phyloP scores from a whole-genome alignment of 176 grass and related monocot genomes.

The Cymbopogon citratus region DNA sequence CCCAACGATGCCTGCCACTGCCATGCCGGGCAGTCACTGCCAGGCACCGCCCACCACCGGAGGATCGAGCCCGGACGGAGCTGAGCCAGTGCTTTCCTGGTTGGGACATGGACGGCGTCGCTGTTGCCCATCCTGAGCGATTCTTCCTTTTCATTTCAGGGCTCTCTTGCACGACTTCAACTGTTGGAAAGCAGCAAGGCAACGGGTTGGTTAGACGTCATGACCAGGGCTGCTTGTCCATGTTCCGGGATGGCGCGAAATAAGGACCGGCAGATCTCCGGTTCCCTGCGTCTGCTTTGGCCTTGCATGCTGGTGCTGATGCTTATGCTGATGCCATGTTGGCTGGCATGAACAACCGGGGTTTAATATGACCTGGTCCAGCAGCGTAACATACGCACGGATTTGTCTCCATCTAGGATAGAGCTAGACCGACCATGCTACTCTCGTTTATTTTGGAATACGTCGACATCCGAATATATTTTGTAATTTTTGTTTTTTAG shows the following conservation, averaged over 20 bases:
- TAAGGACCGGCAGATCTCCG: not conserved
- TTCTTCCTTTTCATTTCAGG: not conserved
- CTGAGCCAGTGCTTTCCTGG: not conserved
- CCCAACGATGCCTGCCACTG: not conserved
- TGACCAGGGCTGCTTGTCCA: not conserved
- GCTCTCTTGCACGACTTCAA: not conserved
- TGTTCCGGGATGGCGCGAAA: not conserved
- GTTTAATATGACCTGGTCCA: too few relatives aligned
- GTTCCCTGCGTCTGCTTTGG: not conserved
- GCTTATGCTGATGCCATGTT: not conserved
- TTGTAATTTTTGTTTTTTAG: too few relatives aligned
- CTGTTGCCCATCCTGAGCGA: not conserved
- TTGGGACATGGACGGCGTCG: too few relatives aligned
- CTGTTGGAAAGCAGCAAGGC: not conserved
- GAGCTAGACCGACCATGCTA: too few relatives aligned
- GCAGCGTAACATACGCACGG: too few relatives aligned
- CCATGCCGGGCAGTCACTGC: not conserved
- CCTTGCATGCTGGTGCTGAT: not conserved
- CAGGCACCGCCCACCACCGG: not conserved
- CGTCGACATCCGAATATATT: too few relatives aligned
- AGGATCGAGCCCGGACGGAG: not conserved
- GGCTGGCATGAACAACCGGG: not conserved
- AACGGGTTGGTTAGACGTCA: conserved; percentile 28
- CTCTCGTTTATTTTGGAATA: too few relatives aligned
- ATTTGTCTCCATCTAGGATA: too few relatives aligned